phyloP scores from a whole-genome alignment of 2,329 filamentous ascomycete species.

The Xylariomycetidae sp. region DNA sequence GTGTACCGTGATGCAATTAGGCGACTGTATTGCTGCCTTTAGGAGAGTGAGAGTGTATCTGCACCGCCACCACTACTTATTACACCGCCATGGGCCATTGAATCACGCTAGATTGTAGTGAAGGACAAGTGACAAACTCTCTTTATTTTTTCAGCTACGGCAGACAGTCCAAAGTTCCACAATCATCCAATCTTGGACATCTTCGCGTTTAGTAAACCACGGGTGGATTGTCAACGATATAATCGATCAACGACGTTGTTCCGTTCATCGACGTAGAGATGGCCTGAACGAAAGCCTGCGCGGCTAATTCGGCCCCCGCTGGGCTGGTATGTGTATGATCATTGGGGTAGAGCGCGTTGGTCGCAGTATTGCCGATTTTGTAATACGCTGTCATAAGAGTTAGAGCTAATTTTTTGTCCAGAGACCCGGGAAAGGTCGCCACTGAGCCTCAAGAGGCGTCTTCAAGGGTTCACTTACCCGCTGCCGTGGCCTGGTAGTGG shows the following conservation, averaged over 20 bases:
- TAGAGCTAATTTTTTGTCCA: neutral
- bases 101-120: too few relatives aligned
- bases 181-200: too few relatives aligned
- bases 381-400: slow-evolving; percentile 31
- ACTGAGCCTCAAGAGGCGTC: neutral
- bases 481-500: slow-evolving; percentile 49
- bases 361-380: slow-evolving; percentile 38
- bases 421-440: neutral
- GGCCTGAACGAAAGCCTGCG: slow-evolving; percentile 53
- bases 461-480: slow-evolving; percentile 17
- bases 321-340: slow-evolving; percentile 60
- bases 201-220: slow-evolving; percentile 8
- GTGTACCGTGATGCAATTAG: too few relatives aligned
- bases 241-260: slow-evolving; percentile 14
- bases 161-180: too few relatives aligned
- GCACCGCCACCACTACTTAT: too few relatives aligned
- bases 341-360: slow-evolving; percentile 48
- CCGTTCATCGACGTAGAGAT: slow-evolving; percentile 20
- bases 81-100: too few relatives aligned
- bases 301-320: slow-evolving; percentile 46
- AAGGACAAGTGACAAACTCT: too few relatives aligned
- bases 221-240: slow-evolving; percentile 12
- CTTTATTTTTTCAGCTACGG: too few relatives aligned
- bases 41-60: too few relatives aligned
- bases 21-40: too few relatives aligned